Percentiles rank a stretch among this genome's conserved stretches.
These are phyloP conservation scores for Globisporangium ultimum DNA, from an alignment of 352 stramenopile species.

Conservation along the genomic window DNA sequence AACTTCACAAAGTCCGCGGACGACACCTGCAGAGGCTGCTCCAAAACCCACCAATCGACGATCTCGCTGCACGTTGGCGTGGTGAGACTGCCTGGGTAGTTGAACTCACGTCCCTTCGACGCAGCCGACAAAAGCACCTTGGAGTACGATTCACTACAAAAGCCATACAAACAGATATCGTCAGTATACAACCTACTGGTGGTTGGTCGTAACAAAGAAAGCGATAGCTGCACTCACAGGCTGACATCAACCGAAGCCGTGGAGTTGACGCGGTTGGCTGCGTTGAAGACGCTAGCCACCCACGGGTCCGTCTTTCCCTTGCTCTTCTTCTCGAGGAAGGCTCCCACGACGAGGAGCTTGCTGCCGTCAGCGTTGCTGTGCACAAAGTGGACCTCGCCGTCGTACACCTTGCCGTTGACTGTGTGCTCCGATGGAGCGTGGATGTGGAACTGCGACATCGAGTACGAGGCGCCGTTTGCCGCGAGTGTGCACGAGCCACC, in stretches of 20 bases:
- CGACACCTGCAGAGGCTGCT: conserved; percentile 10
- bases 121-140: not conserved
- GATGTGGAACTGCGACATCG: conserved; percentile 29
- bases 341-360: conserved; percentile 17
- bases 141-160: conserved; percentile 6
- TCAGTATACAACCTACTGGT: too few species aligned
- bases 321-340: conserved; percentile 16
- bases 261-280: not conserved
- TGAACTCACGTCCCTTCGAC: conserved; percentile 11
- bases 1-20: conserved; percentile 7
- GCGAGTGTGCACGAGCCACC: conserved; percentile 16
- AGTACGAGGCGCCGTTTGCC: conserved; percentile 9
- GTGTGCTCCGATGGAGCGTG: conserved; percentile 39
- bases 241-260: not conserved
- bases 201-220: too few species aligned
- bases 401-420: conserved; percentile 28
- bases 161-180: not conserved
- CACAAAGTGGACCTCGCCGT: conserved; percentile 42
- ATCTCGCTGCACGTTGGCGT: conserved; percentile 17
- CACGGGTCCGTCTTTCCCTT: conserved; percentile 12
- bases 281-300: conserved; percentile 7
- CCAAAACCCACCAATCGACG: conserved; percentile 20
- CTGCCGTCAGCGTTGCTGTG: conserved; percentile 19
- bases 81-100: conserved; percentile 27
- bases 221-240: too few species aligned